These are phyloP conservation scores for Dendrocalamus latiflorus DNA, from an alignment of 202 grass and related monocot species.

Conservation along the genomic window DNA sequence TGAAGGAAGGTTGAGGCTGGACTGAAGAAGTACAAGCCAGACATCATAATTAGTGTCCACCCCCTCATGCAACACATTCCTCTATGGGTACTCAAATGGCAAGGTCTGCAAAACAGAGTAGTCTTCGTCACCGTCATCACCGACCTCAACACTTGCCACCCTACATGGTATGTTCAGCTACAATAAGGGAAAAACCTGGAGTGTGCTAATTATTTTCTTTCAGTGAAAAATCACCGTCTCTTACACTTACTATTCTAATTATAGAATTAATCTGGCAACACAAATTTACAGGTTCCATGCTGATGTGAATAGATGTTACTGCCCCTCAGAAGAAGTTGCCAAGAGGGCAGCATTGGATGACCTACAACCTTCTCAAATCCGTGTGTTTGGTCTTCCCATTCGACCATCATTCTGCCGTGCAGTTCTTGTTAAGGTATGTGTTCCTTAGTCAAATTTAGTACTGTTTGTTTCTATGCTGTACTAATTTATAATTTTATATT, in stretches of 20 bases:
- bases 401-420: constrained; percentile 82
- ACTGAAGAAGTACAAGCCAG: constrained; percentile 93
- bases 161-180: constrained; percentile 55
- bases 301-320: constrained; percentile 88
- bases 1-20: constrained; percentile 92
- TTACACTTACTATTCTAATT: background rate
- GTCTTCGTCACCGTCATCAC: constrained; percentile 81
- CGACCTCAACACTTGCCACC: constrained; percentile 87
- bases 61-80: constrained; percentile 96
- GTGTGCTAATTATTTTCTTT: background rate
- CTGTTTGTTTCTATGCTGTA: background rate
- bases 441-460: background rate
- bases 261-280: constrained; percentile 18
- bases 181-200: background rate
- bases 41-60: constrained; percentile 92
- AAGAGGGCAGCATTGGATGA: constrained; percentile 72
- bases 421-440: constrained; percentile 69
- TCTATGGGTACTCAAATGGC: constrained; percentile 94
- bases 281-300: constrained; percentile 69
- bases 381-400: constrained; percentile 73
- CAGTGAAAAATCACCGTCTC: background rate
- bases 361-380: constrained; percentile 66
- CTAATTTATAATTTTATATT: background rate
- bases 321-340: constrained; percentile 83
- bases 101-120: constrained; percentile 82